These are phyloP conservation scores for Cladosporium sphaerospermum DNA, from an alignment of 2,329 filamentous ascomycete genomes.

Conservation along the genomic window DNA sequence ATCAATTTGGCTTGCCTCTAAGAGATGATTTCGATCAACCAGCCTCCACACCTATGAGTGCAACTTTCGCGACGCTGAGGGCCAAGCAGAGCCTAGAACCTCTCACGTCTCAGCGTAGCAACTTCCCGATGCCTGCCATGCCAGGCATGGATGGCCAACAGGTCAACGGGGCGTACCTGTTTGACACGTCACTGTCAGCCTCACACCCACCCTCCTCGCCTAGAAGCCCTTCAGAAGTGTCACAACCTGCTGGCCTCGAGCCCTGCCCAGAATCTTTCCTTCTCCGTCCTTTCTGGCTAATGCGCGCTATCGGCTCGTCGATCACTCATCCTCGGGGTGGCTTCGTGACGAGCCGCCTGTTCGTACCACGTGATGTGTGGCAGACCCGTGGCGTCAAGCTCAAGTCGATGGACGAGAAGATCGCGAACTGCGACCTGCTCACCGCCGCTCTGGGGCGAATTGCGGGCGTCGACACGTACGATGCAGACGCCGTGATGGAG, in stretches of 20 bases:
- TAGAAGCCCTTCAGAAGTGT: slow-evolving; percentile 36
- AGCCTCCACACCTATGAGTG: slow-evolving; percentile 67
- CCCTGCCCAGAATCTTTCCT: slow-evolving; percentile 85
- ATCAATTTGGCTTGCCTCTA: slow-evolving; percentile 63
- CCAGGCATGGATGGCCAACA: slow-evolving; percentile 42
- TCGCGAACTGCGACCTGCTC: slow-evolving; percentile 81
- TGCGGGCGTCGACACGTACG: slow-evolving; percentile 74
- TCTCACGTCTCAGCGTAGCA: slow-evolving; percentile 25
- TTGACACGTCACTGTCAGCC: slow-evolving; percentile 52
- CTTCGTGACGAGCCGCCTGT: slow-evolving; percentile 85
- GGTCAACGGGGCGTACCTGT: slow-evolving; percentile 68
- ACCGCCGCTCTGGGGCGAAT: slow-evolving; percentile 73
- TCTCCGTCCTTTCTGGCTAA: slow-evolving; percentile 95
- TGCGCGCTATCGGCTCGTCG: slow-evolving; percentile 89
- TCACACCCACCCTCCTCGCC: slow-evolving; percentile 24
- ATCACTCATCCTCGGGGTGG: slow-evolving; percentile 86
- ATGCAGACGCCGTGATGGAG: slow-evolving; percentile 85
- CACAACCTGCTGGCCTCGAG: slow-evolving; percentile 71
- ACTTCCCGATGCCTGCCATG: slow-evolving; percentile 49
- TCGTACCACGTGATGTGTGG: slow-evolving; percentile 91
- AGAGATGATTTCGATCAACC: slow-evolving; percentile 54
- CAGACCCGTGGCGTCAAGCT: slow-evolving; percentile 88
- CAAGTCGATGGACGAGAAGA: slow-evolving; percentile 86
- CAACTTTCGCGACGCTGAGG: slow-evolving; percentile 53
- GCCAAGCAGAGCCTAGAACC: slow-evolving; percentile 23